These are phyloP conservation scores for Meyerozyma sp. DNA, from an alignment of 1,139 yeast species.

Conservation along the genomic window DNA sequence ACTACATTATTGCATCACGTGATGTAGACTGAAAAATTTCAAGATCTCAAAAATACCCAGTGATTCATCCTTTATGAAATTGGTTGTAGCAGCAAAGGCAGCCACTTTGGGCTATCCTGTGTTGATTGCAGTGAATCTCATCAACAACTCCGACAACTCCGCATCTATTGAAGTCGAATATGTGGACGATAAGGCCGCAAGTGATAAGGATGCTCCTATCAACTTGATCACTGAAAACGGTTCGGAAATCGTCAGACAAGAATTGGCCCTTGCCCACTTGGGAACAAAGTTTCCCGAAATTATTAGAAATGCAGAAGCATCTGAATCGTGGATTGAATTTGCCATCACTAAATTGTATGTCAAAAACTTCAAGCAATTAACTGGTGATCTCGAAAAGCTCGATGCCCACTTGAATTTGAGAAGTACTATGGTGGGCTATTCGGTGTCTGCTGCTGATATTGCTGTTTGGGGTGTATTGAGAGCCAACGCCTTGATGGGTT, in stretches of 20 bases:
- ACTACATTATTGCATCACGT: background rate
- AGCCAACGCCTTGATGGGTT: constrained; percentile 89
- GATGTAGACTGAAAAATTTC: background rate
- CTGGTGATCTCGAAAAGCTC: constrained; percentile 70
- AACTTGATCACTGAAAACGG: constrained; percentile 42
- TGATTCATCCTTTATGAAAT: constrained; percentile 8
- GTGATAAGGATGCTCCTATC: constrained; percentile 34
- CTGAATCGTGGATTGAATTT: constrained; percentile 61
- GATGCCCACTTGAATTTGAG: constrained; percentile 84
- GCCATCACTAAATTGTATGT: constrained; percentile 66
- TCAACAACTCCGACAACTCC: constrained; percentile 49
- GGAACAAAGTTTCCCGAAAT: constrained; percentile 42
- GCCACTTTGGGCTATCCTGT: constrained; percentile 77
- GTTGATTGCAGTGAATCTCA: constrained; percentile 69
- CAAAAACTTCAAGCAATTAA: constrained; percentile 84
- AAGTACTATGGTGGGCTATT: constrained; percentile 67
- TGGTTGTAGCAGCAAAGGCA: constrained; percentile 82
- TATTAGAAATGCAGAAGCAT: constrained; percentile 26
- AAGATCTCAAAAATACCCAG: background rate
- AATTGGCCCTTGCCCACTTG: constrained; percentile 39
- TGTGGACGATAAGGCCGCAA: constrained; percentile 55
- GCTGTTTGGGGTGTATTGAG: constrained; percentile 93
- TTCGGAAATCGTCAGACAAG: constrained; percentile 39
- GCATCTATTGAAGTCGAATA: constrained; percentile 56
- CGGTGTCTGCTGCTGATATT: constrained; percentile 69